These are phyloP conservation scores for Ustilago cynodontis DNA, from an alignment of 1,284 basidiomycete genomes.

Conservation along the genomic window DNA sequence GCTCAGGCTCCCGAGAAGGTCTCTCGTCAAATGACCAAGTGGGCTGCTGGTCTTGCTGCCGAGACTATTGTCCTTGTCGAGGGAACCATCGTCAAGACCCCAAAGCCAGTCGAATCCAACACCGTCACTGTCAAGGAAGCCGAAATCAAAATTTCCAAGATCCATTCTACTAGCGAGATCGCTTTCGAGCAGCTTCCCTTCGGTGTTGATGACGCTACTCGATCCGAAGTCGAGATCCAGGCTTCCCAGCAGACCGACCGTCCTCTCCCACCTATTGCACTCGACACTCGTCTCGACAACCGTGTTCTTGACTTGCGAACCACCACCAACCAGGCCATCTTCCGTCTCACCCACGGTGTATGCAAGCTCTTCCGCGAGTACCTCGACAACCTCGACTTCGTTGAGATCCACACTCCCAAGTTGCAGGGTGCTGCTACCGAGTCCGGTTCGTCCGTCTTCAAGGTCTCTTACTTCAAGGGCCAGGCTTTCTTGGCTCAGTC, in stretches of 20 bases:
- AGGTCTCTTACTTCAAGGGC: conserved; percentile 98
- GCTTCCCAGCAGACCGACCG: conserved; percentile 67
- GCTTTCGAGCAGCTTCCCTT: conserved; percentile 80
- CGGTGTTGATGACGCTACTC: conserved; percentile 90
- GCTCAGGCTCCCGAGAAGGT: conserved; percentile 82
- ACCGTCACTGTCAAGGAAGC: conserved; percentile 90
- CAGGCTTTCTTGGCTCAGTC: conserved; percentile 94
- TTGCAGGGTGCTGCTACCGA: conserved; percentile 97
- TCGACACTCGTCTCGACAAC: conserved; percentile 93
- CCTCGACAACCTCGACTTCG: conserved; percentile 82
- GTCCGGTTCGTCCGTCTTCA: conserved; percentile 96
- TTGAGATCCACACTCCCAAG: conserved; percentile 97
- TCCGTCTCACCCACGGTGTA: conserved; percentile 89
- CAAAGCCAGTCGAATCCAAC: conserved; percentile 86
- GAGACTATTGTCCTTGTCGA: conserved; percentile 95
- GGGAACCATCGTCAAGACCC: conserved; percentile 75
- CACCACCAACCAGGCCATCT: conserved; percentile 94
- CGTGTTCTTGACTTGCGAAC: conserved; percentile 94
- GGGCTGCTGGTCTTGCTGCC: conserved; percentile 81
- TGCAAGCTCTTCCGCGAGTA: conserved; percentile 89
- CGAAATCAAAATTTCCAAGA: conserved; percentile 87
- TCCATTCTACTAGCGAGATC: conserved; percentile 85
- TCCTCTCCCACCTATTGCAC: conserved; percentile 64
- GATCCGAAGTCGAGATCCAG: conserved; percentile 83
- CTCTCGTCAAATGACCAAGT: conserved; percentile 98